Evolutionary conservation across 257 asterid species (phyloP), one percentile per base, ranked within the genome.

Genomic region (Verbascum thapsus): DNA sequence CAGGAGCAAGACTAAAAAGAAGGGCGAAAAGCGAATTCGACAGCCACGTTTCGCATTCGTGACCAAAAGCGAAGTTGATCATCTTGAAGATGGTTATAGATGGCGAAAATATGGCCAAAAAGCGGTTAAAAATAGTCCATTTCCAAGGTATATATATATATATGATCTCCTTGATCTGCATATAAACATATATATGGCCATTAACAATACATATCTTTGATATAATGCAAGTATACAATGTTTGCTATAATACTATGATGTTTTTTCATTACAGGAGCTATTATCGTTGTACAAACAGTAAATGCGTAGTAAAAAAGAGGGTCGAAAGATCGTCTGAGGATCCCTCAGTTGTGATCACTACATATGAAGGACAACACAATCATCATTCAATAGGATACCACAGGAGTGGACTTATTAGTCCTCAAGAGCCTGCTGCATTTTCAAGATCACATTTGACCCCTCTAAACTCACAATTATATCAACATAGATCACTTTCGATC

Each of bases 41-140:
- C 90, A 76, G 78, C 85, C 81, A 12, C 86, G 95, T 13, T 76
- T 78, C 67, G 97, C 97, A 19, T 90, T 90, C 76, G 87, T 85
- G 74, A 90, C 97, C 4, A 90, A 83, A 78, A 90, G 90, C 65
- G 97, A 87, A 61, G 80, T 87, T 62, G 97, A 90, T 75, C 86
- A 87, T 70, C 92, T 90, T 10, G 97, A 90, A 69, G 97, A 90
- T 71, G 97, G 97, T 43, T 90, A 87, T 55, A 74, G 97, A 69
- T 90, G 97, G 97, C 62, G 97, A 67, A 90, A 90, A 64, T 90
- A 90, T 69, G 97, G 97, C 6, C 97, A 90, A 61, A 87, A 90
- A 60, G 89, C 95, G 15, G 95, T 89, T 0, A 89, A 89, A 64
- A 85, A 89, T 54, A 89, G 91, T 76, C 94, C 95, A 17, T 83